phyloP scores from a whole-genome alignment of 306 rosid genomes.

The Carpinus viminea region DNA sequence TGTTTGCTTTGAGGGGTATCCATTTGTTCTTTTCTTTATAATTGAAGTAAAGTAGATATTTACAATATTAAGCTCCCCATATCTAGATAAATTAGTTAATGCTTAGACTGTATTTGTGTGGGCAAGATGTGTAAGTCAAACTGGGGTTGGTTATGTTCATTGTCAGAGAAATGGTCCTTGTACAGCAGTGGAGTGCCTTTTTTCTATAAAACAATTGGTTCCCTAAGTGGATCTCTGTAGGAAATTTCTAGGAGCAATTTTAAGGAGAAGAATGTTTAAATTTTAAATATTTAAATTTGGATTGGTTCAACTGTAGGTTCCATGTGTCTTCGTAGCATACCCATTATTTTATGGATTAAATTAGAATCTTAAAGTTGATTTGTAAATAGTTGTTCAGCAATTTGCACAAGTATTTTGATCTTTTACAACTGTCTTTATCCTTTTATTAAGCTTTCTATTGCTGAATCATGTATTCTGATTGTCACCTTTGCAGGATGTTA shows the following conservation, averaged over 20 bases:
- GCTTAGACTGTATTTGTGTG: too few relatives aligned
- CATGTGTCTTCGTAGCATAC: neutral
- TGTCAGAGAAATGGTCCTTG: neutral
- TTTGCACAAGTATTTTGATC: neutral
- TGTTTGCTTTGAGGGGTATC: neutral
- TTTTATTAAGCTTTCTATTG: conserved; percentile 15
- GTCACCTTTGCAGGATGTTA: conserved; percentile 48
- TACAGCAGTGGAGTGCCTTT: neutral
- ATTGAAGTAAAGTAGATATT: too few relatives aligned
- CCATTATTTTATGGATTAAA: neutral
- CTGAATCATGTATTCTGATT: neutral
- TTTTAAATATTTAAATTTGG: neutral
- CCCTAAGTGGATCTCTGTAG: neutral
- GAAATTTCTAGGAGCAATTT: neutral
- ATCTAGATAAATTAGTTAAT: too few relatives aligned
- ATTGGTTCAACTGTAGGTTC: neutral
- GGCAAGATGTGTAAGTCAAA: too few relatives aligned
- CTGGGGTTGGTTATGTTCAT: neutral
- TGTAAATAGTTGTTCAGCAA: neutral
- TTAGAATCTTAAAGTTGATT: neutral
- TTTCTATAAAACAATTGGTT: neutral
- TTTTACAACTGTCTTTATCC: conserved; percentile 6
- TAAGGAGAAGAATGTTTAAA: neutral
- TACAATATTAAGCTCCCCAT: too few relatives aligned
- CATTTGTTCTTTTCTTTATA: too few relatives aligned